phyloP scores from a whole-genome alignment of 1,284 basidiomycete genomes.

The Moniliophthora roreri region DNA sequence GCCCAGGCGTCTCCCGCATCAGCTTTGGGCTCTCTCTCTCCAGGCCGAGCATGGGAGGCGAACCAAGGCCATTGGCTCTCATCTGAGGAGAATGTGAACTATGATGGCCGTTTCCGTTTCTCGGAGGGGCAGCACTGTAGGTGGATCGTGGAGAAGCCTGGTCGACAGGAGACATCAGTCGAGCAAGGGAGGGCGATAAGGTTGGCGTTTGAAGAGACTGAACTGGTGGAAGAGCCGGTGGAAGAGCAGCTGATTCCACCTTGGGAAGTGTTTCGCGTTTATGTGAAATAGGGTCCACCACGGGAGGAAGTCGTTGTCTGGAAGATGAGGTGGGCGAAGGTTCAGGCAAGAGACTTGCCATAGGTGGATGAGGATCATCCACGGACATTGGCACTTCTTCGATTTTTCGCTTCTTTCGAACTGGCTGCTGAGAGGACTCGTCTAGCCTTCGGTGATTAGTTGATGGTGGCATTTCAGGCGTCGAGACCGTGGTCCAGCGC shows the following conservation, averaged over 20 bases:
- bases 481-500: slow-evolving; percentile 48
- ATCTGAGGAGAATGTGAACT: slow-evolving; percentile 9
- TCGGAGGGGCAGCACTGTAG: slow-evolving; percentile 2
- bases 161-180: slow-evolving; percentile 38
- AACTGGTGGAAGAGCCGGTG: not conserved
- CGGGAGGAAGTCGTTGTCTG: no score
- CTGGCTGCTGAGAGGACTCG: slow-evolving; percentile 21
- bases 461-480: slow-evolving; percentile 40
- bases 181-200: slow-evolving; percentile 40
- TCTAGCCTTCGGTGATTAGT: slow-evolving; percentile 35
- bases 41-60: slow-evolving; percentile 14
- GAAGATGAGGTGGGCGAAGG: no score
- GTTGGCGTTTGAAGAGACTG: slow-evolving; percentile 15
- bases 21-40: slow-evolving; percentile 9
- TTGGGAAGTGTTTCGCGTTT: not conserved
- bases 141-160: slow-evolving; percentile 10
- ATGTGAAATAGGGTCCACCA: no score
- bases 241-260: not conserved
- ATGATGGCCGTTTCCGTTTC: slow-evolving; percentile 7
- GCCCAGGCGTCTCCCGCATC: slow-evolving; percentile 2
- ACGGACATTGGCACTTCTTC: slow-evolving; percentile 24
- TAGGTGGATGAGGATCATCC: slow-evolving; percentile 21
- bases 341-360: slow-evolving; percentile 22
- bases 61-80: slow-evolving; percentile 12
- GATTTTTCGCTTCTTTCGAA: slow-evolving; percentile 30